Evolutionary conservation across 2,329 filamentous ascomycete genomes (phyloP), one percentile per base, ranked within the genome.

Genomic region (Microcera coccophila): DNA sequence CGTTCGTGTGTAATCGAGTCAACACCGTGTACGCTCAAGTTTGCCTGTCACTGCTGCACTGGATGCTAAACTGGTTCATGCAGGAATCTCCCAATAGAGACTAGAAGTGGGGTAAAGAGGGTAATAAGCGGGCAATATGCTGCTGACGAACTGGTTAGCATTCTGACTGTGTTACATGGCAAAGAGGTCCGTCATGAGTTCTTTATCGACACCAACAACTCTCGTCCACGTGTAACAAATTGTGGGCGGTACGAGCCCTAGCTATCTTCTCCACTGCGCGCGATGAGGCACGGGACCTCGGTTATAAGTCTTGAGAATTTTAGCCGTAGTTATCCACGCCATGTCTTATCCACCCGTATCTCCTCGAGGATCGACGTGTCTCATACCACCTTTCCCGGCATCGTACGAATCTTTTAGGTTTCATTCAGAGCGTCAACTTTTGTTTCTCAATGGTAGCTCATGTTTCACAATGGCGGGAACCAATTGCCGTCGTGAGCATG

Each of bases 401-500:
- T 39, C 36, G 29, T 29, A 39, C 34, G 35, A 37, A 29, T 41
- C 26, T 39, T 38, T 34, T n/a, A 29, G 40, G 36, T 28, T 14
- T 14, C 38, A 41, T 36, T 22, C 34, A 18, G 33, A 24, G 39
- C 28, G 33, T 45, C 33, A 45, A 15, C 22, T 37, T 50, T 3
- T 22, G 24, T 33, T 2, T 37, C 40, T 36, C 28, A 40, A 55
- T 55, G 52, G 33, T 44, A 39, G 50, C 52, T 1, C 37, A 55
- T 11, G 39, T 55, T 24, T 46, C 45, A 43, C 47, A 50, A 54
- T 55, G 52, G 52, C 43, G 50, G 26, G 52, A 55, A 42, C 52
- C 53, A 3, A 54, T 57, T 22, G 59, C 59, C 40, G 53, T 61
- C n/a, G 58, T 55, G 10, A 58, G 59, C 12, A 60, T 61, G 44